phyloP scores from a whole-genome alignment of 768 basidiomycete genomes.

The Kwoniella newhampshirensis region DNA sequence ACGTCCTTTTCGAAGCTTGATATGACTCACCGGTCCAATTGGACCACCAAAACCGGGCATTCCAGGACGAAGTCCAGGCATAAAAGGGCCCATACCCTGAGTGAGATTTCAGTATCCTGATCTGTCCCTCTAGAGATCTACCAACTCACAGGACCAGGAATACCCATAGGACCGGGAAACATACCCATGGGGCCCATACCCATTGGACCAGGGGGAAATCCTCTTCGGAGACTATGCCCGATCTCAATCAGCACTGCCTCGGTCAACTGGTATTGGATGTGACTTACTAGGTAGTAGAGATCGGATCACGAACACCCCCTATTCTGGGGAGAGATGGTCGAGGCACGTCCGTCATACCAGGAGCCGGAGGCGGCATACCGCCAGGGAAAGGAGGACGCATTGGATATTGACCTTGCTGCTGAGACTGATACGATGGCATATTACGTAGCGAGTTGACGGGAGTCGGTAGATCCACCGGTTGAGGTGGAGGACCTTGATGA shows the following conservation, averaged over 20 bases:
- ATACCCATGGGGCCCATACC: conserved; percentile 46
- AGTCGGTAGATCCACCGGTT: conserved; percentile 47
- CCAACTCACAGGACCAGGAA: conserved; percentile 44
- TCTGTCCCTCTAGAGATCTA: neutral
- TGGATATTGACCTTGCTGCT: conserved; percentile 12
- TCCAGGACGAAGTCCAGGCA: conserved; percentile 50
- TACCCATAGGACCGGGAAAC: conserved; percentile 49
- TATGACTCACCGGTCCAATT: conserved; percentile 43
- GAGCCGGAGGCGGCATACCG: conserved; percentile 37
- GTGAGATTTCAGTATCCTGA: neutral
- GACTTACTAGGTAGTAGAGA: conserved; percentile 52
- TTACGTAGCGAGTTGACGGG: conserved; percentile 35
- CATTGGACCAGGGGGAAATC: conserved; percentile 50
- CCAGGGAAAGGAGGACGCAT: conserved; percentile 31
- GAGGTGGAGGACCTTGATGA: conserved; percentile 35
- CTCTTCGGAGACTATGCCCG: conserved; percentile 39
- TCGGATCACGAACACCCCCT: conserved; percentile 51
- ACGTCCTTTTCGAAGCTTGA: neutral
- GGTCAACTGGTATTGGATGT: neutral
- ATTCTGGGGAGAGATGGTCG: conserved; percentile 46
- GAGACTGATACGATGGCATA: conserved; percentile 13
- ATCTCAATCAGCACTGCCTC: conserved; percentile 1
- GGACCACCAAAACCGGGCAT: conserved; percentile 50
- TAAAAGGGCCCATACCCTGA: conserved; percentile 51
- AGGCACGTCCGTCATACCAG: conserved; percentile 45